Percentiles rank a stretch among this genome's conserved stretches.
Evolutionary conservation across 2,329 filamentous ascomycete species (phyloP).

Genomic region (Colletotrichum nymphaeae): DNA sequence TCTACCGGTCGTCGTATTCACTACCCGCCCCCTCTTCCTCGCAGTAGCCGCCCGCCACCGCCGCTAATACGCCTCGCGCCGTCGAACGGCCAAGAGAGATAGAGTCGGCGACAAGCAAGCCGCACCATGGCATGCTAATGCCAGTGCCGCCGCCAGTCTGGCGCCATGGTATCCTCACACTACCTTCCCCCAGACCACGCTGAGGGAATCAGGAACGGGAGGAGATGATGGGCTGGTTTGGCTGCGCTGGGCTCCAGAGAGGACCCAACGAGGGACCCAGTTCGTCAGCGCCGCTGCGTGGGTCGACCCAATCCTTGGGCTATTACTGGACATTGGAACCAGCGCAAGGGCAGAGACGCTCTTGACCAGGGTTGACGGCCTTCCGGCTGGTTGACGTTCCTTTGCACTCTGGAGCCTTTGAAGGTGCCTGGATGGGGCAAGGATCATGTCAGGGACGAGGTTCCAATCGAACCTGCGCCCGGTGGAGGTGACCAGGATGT

Average conservation of each 20-base stretch:
- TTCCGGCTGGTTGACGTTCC: conserved; percentile 29
- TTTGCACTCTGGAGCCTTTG: background rate
- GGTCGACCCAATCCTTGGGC: conserved; percentile 29
- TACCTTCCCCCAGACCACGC: background rate
- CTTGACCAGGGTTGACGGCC: conserved; percentile 1
- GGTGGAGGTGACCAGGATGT: conserved; percentile 21
- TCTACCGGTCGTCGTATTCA: background rate
- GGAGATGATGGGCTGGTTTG: background rate
- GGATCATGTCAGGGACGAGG: conserved; percentile 32
- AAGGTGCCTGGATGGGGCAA: background rate
- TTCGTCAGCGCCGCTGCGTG: conserved; percentile 29
- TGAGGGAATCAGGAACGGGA: background rate
- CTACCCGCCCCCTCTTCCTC: background rate
- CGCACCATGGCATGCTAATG: conserved; percentile 3
- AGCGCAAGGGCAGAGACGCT: conserved; percentile 3
- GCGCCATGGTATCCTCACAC: background rate
- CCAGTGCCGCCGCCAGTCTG: background rate
- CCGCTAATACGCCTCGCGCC: background rate
- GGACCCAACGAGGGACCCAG: conserved; percentile 7
- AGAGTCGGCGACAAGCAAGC: background rate
- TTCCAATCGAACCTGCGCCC: conserved; percentile 31
- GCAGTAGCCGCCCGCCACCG: conserved; percentile 11
- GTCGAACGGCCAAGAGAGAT: background rate
- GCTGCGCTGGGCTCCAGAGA: background rate
- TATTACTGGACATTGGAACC: conserved; percentile 31